Evolutionary conservation across 2,329 filamentous ascomycete species (phyloP), one percentile per base, ranked within the genome.

Genomic region (Calcarisporium arbuscula): DNA sequence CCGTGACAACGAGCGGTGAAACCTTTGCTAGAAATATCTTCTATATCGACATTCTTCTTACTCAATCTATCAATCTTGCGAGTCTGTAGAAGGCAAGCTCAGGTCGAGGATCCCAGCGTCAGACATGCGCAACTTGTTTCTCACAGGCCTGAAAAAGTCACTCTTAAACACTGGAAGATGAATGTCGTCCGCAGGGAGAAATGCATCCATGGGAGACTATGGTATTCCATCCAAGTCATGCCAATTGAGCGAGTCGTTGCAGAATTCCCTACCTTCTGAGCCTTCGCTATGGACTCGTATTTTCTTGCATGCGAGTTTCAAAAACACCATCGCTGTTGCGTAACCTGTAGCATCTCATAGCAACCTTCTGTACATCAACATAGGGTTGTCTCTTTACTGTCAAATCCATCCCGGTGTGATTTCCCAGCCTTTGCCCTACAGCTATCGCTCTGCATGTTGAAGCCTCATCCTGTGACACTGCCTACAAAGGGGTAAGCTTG

Each of bases 381-480:
- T n/a, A n/a, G n/a, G n/a, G n/a, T n/a, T n/a, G n/a, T n/a, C n/a
- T n/a, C n/a, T 55, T 47, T 50, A 63, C 72, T 77, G 49, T 81
- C 77, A 42, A 67, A 81, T 10, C 76, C 78, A 6, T 77, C 77
- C 45, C 79, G 68, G 36, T 81, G 77, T 8, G 40, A 44, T 3
- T 21, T 28, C n/a, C 38, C 28, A 16, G 42, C 17, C 6, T 32
- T 28, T 54, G n/a, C n/a, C n/a, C n/a, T n/a, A n/a, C n/a, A n/a
- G n/a, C n/a, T n/a, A n/a, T 50, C 23, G 23, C 34, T 23, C 10
- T 19, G 7, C 8, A n/a, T 14, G 17, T 26, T 26, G 15, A 28
- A 33, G 2, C 30, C 16, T 30, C 35, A 38, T n/a, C 25, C 35
- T 5, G 19, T 11, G 8, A n/a, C 23, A 11, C 21, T 23, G 8